Evolutionary conservation across 2,329 filamentous ascomycete species (phyloP).

Genomic region (Colletotrichum sp.): DNA sequence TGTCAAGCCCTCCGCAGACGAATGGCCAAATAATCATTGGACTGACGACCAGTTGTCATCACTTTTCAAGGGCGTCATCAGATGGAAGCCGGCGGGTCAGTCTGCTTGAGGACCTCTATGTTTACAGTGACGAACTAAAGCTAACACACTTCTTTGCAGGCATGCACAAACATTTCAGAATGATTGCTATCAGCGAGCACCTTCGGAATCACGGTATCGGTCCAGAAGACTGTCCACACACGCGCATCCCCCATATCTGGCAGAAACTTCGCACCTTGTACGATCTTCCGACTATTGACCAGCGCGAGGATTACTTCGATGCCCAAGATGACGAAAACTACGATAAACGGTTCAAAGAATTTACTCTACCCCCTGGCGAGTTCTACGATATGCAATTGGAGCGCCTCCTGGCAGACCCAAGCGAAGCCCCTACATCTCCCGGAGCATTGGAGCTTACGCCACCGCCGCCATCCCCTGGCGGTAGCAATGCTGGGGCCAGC

Average conservation of each 20-base stretch:
- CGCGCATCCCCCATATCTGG: constrained; percentile 91
- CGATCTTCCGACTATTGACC: constrained; percentile 84
- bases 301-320: constrained; percentile 71
- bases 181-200: constrained; percentile 84
- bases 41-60: constrained; percentile 95
- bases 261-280: constrained; percentile 83
- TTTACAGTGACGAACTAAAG: constrained; percentile 5
- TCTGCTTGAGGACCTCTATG: not conserved
- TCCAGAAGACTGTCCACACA: constrained; percentile 74
- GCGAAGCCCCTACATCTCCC: constrained; percentile 54
- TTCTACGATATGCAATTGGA: constrained; percentile 54
- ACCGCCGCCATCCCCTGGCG: constrained; percentile 20
- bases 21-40: constrained; percentile 73
- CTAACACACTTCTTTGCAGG: constrained; percentile 52
- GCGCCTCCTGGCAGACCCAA: constrained; percentile 47
- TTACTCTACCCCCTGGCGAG: constrained; percentile 60
- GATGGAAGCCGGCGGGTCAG: constrained; percentile 93
- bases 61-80: constrained; percentile 89
- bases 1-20: constrained; percentile 41
- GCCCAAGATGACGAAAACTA: constrained; percentile 62
- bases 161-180: constrained; percentile 93
- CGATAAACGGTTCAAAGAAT: constrained; percentile 68
- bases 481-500: constrained; percentile 8
- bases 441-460: constrained; percentile 43
- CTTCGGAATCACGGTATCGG: constrained; percentile 82